Evolutionary conservation across 192 early-diverging fungal species (phyloP).

Genomic region (Umbelopsis vinacea): DNA sequence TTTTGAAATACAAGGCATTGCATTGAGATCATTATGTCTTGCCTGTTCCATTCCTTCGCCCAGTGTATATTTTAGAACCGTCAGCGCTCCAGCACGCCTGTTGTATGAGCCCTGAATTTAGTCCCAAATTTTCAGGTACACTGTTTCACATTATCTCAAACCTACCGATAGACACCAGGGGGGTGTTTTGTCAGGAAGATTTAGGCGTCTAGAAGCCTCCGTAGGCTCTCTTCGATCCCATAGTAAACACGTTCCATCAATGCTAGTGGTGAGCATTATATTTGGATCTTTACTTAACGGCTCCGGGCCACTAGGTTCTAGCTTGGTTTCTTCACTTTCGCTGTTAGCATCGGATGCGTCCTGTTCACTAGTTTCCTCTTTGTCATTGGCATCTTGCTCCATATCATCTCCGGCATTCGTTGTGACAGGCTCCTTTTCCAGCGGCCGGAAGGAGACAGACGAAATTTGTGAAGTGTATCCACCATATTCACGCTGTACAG

Average conservation of each 20-base stretch:
- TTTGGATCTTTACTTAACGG: constrained; percentile 28
- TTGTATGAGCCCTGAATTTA: neutral
- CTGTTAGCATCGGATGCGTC: neutral
- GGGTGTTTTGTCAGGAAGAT: constrained; percentile 64
- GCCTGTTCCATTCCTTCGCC: constrained; percentile 87
- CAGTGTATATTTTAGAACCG: constrained; percentile 80
- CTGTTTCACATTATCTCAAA: constrained; percentile 34
- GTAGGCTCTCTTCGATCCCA: constrained; percentile 75
- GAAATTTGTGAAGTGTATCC: constrained; percentile 87
- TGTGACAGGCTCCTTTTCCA: neutral
- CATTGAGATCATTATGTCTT: neutral
- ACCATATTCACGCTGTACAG: constrained; percentile 65
- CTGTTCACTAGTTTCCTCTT: neutral
- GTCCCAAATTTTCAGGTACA: neutral
- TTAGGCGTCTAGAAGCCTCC: constrained; percentile 52
- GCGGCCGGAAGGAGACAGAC: constrained; percentile 71
- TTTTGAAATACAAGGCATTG: neutral
- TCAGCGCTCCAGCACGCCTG: constrained; percentile 85
- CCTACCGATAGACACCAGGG: constrained; percentile 75
- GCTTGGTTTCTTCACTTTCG: neutral
- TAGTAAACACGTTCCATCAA: constrained; percentile 72
- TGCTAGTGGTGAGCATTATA: constrained; percentile 72
- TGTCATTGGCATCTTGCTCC: neutral
- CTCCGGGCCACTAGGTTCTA: neutral
- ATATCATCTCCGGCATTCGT: neutral